These are phyloP conservation scores for Paramecium caudatum DNA, from an alignment of 73 alveolate species.

Conservation along the genomic window DNA sequence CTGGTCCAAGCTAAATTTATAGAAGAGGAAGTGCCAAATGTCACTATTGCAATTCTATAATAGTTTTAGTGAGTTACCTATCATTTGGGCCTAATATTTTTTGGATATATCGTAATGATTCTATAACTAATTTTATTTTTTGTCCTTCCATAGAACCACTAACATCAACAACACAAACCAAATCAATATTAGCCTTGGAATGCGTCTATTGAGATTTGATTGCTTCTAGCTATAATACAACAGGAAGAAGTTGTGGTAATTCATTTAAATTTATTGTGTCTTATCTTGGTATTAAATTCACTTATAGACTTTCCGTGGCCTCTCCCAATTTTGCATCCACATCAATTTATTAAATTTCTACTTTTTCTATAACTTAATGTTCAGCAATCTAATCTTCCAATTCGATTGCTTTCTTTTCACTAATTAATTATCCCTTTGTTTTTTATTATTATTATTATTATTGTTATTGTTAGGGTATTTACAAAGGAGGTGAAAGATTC, in stretches of 20 bases:
- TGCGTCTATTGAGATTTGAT: neutral
- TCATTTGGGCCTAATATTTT: slow-evolving; percentile 79
- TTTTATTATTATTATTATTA: too few species aligned
- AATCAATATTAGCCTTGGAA: slow-evolving; percentile 77
- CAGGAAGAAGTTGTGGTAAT: neutral
- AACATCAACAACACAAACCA: slow-evolving; percentile 84
- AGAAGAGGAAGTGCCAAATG: slow-evolving; percentile 78
- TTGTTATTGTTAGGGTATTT: too few species aligned
- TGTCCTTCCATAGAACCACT: slow-evolving; percentile 87
- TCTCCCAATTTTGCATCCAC: slow-evolving; percentile 6
- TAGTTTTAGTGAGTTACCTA: neutral
- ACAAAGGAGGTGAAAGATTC: too few species aligned
- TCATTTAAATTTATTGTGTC: neutral
- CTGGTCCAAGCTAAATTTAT: slow-evolving; percentile 76
- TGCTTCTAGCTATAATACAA: neutral
- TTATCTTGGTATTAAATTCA: slow-evolving; percentile 3
- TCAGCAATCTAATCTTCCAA: neutral
- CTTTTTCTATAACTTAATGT: neutral
- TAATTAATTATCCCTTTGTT: too few species aligned
- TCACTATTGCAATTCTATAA: slow-evolving; percentile 80
- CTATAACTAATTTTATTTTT: slow-evolving; percentile 80
- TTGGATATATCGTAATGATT: slow-evolving; percentile 79
- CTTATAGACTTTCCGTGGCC: neutral
- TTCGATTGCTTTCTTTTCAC: neutral
- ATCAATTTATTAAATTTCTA: neutral